Base-by-base conservation (phyloP, 2,329 filamentous ascomycete species). In the Diaporthe amygdali region DNA sequence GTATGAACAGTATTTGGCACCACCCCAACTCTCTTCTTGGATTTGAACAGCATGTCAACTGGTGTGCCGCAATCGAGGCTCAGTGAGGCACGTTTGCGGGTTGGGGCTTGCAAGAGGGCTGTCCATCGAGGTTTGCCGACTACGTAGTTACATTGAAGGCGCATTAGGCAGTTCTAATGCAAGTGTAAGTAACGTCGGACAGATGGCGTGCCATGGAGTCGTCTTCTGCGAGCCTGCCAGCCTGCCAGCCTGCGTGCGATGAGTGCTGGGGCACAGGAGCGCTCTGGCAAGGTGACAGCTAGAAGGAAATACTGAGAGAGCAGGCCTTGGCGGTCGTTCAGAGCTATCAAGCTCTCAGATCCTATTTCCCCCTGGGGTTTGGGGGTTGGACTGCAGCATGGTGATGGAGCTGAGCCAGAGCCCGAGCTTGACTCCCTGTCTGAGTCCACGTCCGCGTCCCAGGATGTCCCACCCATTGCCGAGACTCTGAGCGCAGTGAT, bases 361-460 rank as follows among this genome's bases (percentile, higher is more conserved):
- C 56, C 56, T 17, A 39, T n/a, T n/a, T n/a, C n/a, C 20, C 37
- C 27, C 9, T 25, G n/a, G n/a, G n/a, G 12, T 9, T 34, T 39
- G 7, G 5, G 14, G 54, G 20, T 12, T 25, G 14, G 10, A 39
- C 37, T 39, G 37, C 15, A 12, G 37, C 10, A 39, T 22, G 14
- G 17, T 63, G 39, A 12, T 32, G 39, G 56, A 63, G 39, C 56
- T 46, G 41, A n/a, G 37, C 56, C 7, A 46, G 41, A 63, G 59
- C 41, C 39, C 59, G 46, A 63, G 59, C 39, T 63, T 63, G 56
- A 47, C 56, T 46, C 56, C 56, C 56, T 63, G 56, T 32, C 41
- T 41, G 46, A 39, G 39, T 63, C 39, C 17, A n/a, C 39, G 9
- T 25, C 27, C 37, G 37, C 37, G 37, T 14, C 37, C 56, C 39